Percentiles rank a stretch among this genome's conserved stretches.
These are phyloP conservation scores for Echium plantagineum DNA, from an alignment of 257 asterid species.

Conservation along the genomic window DNA sequence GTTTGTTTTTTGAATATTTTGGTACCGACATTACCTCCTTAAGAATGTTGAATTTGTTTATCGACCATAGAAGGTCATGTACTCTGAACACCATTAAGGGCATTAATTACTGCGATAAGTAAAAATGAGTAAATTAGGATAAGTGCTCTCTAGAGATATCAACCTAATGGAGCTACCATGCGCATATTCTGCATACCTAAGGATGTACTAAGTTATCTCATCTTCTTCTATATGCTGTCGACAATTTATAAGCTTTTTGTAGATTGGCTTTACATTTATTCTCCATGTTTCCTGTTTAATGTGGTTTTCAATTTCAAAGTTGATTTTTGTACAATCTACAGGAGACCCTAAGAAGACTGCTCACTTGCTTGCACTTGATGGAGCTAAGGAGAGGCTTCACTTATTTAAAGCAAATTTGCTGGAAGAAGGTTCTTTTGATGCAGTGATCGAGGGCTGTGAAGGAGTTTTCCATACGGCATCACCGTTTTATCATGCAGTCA, in stretches of 20 bases:
- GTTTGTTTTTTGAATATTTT: too few relatives aligned
- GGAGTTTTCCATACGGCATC: constrained; percentile 91
- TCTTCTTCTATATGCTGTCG: not conserved
- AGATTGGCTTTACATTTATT: not conserved
- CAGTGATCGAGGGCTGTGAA: constrained; percentile 66
- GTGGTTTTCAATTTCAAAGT: not conserved
- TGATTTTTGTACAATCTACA: constrained; percentile 17
- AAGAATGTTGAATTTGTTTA: too few relatives aligned
- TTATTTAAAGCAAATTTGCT: constrained; percentile 60
- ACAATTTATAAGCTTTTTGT: not conserved
- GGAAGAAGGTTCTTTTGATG: constrained; percentile 77
- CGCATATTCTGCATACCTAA: not conserved
- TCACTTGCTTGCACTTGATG: constrained; percentile 71
- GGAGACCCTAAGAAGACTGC: constrained; percentile 58
- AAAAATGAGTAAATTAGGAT: too few relatives aligned
- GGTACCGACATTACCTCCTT: too few relatives aligned
- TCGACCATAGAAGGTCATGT: too few relatives aligned
- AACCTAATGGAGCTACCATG: not conserved
- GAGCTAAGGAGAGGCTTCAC: constrained; percentile 82
- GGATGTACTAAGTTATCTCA: not conserved
- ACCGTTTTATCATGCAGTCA: constrained; percentile 43
- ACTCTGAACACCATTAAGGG: too few relatives aligned
- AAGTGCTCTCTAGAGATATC: not conserved
- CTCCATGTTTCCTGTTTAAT: not conserved
- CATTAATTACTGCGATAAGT: too few relatives aligned